Percentiles rank a stretch among this genome's conserved stretches.
Conservation (phyloP, 2,329 filamentous ascomycete genomes). For the Sarocladium strictum region DNA sequence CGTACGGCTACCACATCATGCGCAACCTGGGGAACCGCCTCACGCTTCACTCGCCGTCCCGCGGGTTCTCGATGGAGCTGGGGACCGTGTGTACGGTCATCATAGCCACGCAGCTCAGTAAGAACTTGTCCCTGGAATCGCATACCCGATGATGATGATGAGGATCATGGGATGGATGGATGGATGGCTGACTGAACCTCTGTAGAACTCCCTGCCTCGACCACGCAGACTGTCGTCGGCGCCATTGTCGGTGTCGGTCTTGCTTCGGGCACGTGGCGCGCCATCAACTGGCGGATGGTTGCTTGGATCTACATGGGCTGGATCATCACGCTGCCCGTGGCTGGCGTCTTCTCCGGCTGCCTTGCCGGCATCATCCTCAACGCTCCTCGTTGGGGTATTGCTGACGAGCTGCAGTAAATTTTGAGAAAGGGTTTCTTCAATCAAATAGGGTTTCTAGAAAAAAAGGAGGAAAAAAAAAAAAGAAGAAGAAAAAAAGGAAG, state of each 20-base stretch:
- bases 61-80: slow-evolving; percentile 32
- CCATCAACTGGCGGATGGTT: slow-evolving; percentile 20
- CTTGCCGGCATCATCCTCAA: slow-evolving; percentile 21
- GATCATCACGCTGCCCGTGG: slow-evolving; percentile 17
- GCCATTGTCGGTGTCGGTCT: slow-evolving; percentile 19
- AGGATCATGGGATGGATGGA: too few relatives aligned
- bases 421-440: too few relatives aligned
- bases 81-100: slow-evolving; percentile 28
- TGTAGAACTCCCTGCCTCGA: slow-evolving; percentile 17
- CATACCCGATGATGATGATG: too few relatives aligned
- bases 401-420: background rate
- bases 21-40: slow-evolving; percentile 33
- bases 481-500: too few relatives aligned
- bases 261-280: slow-evolving; percentile 16
- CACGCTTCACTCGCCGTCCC: slow-evolving; percentile 30
- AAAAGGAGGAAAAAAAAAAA: too few relatives aligned
- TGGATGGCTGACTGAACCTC: too few relatives aligned
- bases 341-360: slow-evolving; percentile 18
- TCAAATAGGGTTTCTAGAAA: too few relatives aligned
- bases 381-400: slow-evolving; percentile 14
- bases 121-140: too few relatives aligned
- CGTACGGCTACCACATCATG: slow-evolving; percentile 33
- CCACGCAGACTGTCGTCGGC: slow-evolving; percentile 21
- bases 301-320: slow-evolving; percentile 20
- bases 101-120: slow-evolving; percentile 11